Evolutionary conservation across 2,329 filamentous ascomycete genomes (phyloP).

Genomic region (Xylariaceae sp.): DNA sequence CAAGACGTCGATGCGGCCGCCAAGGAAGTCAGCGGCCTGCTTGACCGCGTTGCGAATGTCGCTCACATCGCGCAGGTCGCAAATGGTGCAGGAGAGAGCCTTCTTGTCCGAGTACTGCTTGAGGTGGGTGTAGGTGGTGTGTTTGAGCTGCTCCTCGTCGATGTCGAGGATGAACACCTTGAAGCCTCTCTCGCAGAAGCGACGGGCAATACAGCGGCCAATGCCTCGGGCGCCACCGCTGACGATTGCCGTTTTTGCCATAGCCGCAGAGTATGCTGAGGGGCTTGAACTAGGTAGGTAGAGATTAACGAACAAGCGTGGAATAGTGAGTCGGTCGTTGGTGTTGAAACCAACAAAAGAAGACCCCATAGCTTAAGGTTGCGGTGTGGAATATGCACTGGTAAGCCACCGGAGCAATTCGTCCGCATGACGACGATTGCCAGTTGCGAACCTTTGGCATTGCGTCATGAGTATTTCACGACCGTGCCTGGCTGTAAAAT

Average conservation of each 20-base stretch:
- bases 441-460: too few species aligned
- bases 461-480: too few species aligned
- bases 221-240: slow-evolving; percentile 36
- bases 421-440: too few species aligned
- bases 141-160: slow-evolving; percentile 30
- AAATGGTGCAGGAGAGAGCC: slow-evolving; percentile 28
- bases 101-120: slow-evolving; percentile 18
- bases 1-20: slow-evolving; percentile 30
- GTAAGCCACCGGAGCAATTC: too few species aligned
- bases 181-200: slow-evolving; percentile 33
- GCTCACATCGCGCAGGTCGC: slow-evolving; percentile 32
- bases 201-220: slow-evolving; percentile 34
- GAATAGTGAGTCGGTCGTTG: too few species aligned
- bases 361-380: too few species aligned
- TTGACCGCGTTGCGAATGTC: slow-evolving; percentile 28
- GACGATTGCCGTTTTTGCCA: slow-evolving; percentile 5
- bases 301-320: too few species aligned
- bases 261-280: too few species aligned
- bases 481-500: too few species aligned
- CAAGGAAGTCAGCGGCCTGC: slow-evolving; percentile 27
- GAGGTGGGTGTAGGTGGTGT: slow-evolving; percentile 25
- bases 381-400: too few species aligned
- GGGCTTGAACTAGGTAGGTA: too few species aligned
- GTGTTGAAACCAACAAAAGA: too few species aligned
- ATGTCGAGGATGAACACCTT: slow-evolving; percentile 36